phyloP scores from a whole-genome alignment of 495 filamentous ascomycete genomes.

The Penicillium odoratum region DNA sequence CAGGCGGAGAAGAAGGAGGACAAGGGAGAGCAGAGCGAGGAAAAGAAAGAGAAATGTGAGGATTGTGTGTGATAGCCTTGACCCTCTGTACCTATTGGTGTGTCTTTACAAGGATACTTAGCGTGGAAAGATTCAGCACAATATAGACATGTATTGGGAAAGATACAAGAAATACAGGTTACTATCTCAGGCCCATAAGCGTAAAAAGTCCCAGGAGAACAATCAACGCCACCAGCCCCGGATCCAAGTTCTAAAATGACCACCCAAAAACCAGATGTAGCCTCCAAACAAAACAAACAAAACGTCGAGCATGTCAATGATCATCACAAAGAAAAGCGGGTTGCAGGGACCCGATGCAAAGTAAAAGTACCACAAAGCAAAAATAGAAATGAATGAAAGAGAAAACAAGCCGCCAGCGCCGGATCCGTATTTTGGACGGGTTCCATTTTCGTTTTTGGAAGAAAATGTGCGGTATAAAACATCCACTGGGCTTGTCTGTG shows the following conservation, averaged over 20 bases:
- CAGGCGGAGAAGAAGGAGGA: slow-evolving; percentile 14
- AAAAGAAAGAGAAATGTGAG: slow-evolving; percentile 37
- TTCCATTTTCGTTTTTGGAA: neutral
- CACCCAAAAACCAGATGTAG: slow-evolving; percentile 22
- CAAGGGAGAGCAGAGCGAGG: slow-evolving; percentile 4
- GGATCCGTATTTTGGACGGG: neutral
- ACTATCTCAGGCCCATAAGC: neutral
- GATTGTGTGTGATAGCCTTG: slow-evolving; percentile 40
- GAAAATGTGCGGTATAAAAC: slow-evolving; percentile 6
- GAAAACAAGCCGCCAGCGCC: slow-evolving; percentile 8
- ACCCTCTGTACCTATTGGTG: neutral
- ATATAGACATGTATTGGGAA: slow-evolving; percentile 11
- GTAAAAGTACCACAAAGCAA: slow-evolving; percentile 7
- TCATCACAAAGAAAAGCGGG: slow-evolving; percentile 19
- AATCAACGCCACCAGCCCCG: slow-evolving; percentile 25
- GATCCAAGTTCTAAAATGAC: slow-evolving; percentile 22
- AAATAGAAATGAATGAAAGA: neutral
- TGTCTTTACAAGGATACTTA: neutral
- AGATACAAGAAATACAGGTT: slow-evolving; percentile 4
- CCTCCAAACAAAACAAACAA: slow-evolving; percentile 13
- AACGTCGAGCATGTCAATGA: slow-evolving; percentile 23
- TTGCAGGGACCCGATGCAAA: slow-evolving; percentile 19
- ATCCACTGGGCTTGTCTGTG: slow-evolving; percentile 4
- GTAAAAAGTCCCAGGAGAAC: slow-evolving; percentile 7
- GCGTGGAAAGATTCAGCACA: neutral